Evolutionary conservation across 2,329 filamentous ascomycete genomes (phyloP).

Genomic region (Rhinocladiella mackenziei): DNA sequence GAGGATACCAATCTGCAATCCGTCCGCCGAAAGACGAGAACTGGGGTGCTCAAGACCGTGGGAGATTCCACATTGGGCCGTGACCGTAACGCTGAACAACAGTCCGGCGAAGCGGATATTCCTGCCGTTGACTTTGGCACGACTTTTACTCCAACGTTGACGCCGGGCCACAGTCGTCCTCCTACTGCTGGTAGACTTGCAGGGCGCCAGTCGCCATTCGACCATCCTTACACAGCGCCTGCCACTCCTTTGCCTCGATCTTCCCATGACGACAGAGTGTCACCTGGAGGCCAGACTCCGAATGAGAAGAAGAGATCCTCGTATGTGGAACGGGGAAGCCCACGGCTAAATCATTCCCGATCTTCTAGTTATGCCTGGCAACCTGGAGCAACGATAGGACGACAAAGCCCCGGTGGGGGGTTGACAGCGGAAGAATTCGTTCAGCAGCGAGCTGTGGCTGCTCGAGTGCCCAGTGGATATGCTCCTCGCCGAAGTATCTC

Average conservation of each 20-base stretch:
- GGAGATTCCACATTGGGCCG: slow-evolving; percentile 42
- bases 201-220: slow-evolving; percentile 30
- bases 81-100: slow-evolving; percentile 41
- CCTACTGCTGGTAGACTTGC: slow-evolving; percentile 50
- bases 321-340: slow-evolving; percentile 7
- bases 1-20: slow-evolving; percentile 33
- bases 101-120: slow-evolving; percentile 46
- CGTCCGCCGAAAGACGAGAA: slow-evolving; percentile 58
- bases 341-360: slow-evolving; percentile 30
- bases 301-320: slow-evolving; percentile 15
- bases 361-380: slow-evolving; percentile 69
- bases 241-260: slow-evolving; percentile 12
- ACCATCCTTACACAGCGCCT: slow-evolving; percentile 13
- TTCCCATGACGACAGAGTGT: slow-evolving; percentile 8
- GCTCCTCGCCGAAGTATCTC: slow-evolving; percentile 39
- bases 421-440: slow-evolving; percentile 81
- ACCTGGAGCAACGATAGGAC: slow-evolving; percentile 55
- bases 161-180: slow-evolving; percentile 47
- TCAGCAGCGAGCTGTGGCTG: slow-evolving; percentile 64
- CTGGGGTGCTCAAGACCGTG: slow-evolving; percentile 75
- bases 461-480: slow-evolving; percentile 43
- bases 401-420: slow-evolving; percentile 48
- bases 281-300: slow-evolving; percentile 7
- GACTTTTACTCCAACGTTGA: slow-evolving; percentile 65
- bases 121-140: slow-evolving; percentile 81